Conservation (phyloP, 2,329 filamentous ascomycete species). For the Diaporthe aspalathi region DNA sequence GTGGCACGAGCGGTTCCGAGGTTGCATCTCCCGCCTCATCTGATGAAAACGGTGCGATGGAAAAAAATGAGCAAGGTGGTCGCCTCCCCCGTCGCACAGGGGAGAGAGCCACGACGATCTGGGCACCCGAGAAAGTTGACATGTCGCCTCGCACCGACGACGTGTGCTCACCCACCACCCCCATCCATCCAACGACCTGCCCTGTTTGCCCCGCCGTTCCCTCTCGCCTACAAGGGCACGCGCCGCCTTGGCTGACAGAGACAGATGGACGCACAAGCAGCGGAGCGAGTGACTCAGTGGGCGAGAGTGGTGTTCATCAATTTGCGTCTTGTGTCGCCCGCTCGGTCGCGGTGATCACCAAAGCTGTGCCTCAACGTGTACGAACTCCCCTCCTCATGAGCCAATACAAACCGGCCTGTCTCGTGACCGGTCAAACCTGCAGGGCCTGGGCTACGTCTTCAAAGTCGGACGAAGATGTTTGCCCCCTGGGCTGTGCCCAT, state of each 20-base stretch:
- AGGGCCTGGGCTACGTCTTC: not conserved
- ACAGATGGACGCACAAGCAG: not conserved
- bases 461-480: conserved; percentile 6
- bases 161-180: not conserved
- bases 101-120: conserved; percentile 21
- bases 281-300: not conserved
- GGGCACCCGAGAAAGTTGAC: conserved; percentile 27
- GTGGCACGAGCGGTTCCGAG: conserved; percentile 20
- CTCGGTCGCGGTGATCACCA: conserved; percentile 16
- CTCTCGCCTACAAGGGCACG: not conserved
- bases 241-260: conserved; percentile 4
- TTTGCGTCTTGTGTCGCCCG: conserved; percentile 23
- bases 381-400: not conserved
- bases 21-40: conserved; percentile 19
- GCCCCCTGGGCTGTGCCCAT: not conserved
- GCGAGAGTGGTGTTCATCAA: not conserved
- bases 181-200: not conserved
- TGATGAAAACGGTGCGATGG: conserved; percentile 19
- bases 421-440: conserved; percentile 27
- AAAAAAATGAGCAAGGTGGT: conserved; percentile 6
- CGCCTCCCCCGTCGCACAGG: conserved; percentile 10
- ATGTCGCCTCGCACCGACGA: conserved; percentile 24
- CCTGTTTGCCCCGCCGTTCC: conserved; percentile 13
- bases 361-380: conserved; percentile 23
- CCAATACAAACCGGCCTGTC: conserved; percentile 5